These are phyloP conservation scores for Trichomonas vaginalis DNA, from an alignment of 208 protist genomes.

Conservation along the genomic window DNA sequence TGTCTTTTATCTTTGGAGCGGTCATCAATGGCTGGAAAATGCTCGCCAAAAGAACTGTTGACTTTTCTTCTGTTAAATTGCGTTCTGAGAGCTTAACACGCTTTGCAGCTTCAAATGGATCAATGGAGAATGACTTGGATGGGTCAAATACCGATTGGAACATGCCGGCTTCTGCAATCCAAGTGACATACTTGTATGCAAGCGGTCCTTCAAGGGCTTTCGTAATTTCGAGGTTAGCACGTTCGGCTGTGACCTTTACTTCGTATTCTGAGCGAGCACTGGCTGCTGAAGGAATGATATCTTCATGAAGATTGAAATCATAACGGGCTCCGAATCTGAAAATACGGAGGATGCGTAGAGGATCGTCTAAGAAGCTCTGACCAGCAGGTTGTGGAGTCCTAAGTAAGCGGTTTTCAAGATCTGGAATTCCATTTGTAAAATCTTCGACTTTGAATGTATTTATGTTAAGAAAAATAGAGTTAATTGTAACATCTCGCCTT, in stretches of 20 bases:
- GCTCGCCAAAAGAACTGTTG: neutral
- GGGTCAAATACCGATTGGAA: neutral
- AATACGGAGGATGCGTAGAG: constrained; percentile 37
- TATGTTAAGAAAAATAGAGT: constrained; percentile 96
- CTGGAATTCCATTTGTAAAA: constrained; percentile 51
- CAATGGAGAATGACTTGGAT: neutral
- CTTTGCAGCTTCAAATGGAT: neutral
- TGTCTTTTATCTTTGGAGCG: neutral
- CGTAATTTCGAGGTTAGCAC: neutral
- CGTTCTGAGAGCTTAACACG: neutral
- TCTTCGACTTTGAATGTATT: constrained; percentile 71
- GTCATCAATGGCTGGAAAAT: neutral
- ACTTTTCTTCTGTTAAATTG: neutral
- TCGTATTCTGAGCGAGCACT: neutral
- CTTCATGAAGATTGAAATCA: constrained; percentile 19
- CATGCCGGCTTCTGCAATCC: neutral
- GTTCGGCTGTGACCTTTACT: neutral
- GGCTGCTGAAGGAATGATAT: neutral
- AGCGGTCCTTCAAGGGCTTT: neutral
- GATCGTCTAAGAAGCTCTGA: constrained; percentile 42
- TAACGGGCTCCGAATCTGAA: constrained; percentile 38
- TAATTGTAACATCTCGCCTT: constrained; percentile 92
- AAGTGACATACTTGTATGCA: neutral
- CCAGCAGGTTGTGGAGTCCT: constrained; percentile 35
- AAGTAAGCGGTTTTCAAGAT: constrained; percentile 17